Base-by-base conservation (phyloP, 257 asterid genomes). In the Nicotiana paniculata region DNA sequence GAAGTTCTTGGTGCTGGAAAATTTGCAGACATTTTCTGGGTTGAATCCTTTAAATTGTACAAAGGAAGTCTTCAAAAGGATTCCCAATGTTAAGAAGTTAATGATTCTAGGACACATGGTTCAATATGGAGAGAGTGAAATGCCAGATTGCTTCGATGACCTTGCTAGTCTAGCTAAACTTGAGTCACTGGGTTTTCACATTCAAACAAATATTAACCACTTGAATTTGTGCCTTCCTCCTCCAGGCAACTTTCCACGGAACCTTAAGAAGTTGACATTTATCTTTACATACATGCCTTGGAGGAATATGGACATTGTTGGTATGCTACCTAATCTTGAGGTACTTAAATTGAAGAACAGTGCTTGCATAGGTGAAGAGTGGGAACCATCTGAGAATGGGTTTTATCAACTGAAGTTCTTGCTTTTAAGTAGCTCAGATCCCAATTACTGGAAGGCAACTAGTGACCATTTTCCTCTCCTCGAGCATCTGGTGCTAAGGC, bases 41-140 rank as follows among this genome's bases (percentile, higher is more conserved):
- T 58, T 84, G 26, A 81, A 83, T 77, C 79, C 84, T 1, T 16
- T 77, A 24, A 61, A 37, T 86, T 81, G 81, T 75, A 57, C 77
- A 24, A 55, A 55, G 84, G 59, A 80, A 65, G 55, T 80, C 3
- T 53, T 77, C 33, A 66, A 62, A 15, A 51, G 80, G 28, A 35
- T 80, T 62, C 88, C 87, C 10, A 84, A 82, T 77, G 21, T 87
- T 5, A 80, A 82, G 30, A 84, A 84, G 81, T 51, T 84, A 63
- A 87, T 86, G 53, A 62, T 62, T 7, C 32, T 43, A 81, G 28
- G 68, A 62, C 68, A 18, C 68, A n/a, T 5, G 68, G 30, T 62
- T 18, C 10, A 62, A 11, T 62, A 62, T 3, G 11, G 10, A 6
- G 32, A 21, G 11, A 62, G 16, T 18, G 32, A 3, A 62, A 62